A percentile compares a stretch with the other conserved stretches of the same genome.
Conservation (phyloP, 352 stramenopile species). For the Phytophthora sp. region DNA sequence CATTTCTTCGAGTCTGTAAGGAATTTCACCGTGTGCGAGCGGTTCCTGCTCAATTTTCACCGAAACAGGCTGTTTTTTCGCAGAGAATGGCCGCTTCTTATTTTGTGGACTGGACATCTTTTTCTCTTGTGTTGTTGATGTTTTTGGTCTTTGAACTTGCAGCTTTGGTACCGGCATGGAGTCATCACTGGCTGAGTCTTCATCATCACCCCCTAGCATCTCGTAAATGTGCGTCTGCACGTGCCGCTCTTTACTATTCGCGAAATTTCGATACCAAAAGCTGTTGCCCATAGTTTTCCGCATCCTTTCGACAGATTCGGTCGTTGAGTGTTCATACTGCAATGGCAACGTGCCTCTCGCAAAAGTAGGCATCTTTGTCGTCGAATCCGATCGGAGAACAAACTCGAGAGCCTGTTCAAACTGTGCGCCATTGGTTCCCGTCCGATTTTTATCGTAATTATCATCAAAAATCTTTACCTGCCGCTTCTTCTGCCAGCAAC, state of each 20-base stretch:
- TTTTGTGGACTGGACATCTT: background rate
- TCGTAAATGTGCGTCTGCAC: constrained; percentile 34
- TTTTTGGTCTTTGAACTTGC: constrained; percentile 16
- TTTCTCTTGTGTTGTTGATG: background rate
- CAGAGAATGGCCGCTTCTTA: constrained; percentile 17
- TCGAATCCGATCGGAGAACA: constrained; percentile 32
- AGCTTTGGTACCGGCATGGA: constrained; percentile 5
- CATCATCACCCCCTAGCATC: constrained; percentile 7
- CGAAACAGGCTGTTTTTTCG: background rate
- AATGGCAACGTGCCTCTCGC: constrained; percentile 31
- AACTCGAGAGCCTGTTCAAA: constrained; percentile 38
- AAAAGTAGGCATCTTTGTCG: constrained; percentile 41
- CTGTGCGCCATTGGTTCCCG: constrained; percentile 33
- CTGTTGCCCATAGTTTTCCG: constrained; percentile 27
- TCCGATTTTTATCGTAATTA: constrained; percentile 37
- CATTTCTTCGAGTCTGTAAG: constrained; percentile 8
- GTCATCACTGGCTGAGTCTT: constrained; percentile 4
- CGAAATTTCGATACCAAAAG: constrained; percentile 40
- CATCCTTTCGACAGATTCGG: constrained; percentile 24
- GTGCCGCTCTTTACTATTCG: constrained; percentile 39
- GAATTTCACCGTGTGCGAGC: constrained; percentile 11
- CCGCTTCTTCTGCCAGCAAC: constrained; percentile 38
- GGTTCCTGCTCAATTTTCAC: constrained; percentile 28
- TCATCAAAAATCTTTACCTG: constrained; percentile 30
- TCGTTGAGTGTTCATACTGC: constrained; percentile 32